Evolutionary conservation across 345 rosid genomes (phyloP).

Genomic region (Gossypium raimondii): DNA sequence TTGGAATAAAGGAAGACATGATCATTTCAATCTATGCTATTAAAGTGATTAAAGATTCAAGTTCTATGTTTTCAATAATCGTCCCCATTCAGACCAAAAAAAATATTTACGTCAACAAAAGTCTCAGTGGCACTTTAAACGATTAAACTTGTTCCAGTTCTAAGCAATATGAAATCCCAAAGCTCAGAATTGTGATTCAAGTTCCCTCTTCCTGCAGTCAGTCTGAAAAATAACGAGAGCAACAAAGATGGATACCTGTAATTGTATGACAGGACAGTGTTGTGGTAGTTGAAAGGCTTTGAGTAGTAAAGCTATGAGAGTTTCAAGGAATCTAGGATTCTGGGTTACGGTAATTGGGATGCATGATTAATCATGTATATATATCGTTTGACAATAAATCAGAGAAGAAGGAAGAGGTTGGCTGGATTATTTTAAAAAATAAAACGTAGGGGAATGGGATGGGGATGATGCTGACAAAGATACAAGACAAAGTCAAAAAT

Average conservation of each 20-base stretch:
- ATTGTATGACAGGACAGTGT: not conserved
- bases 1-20: not conserved
- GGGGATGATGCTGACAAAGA: not conserved
- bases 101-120: not conserved
- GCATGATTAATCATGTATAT: not conserved
- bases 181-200: not conserved
- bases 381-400: not conserved
- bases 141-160: not conserved
- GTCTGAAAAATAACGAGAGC: not conserved
- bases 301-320: not conserved
- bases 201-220: not conserved
- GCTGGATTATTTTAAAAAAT: not conserved
- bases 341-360: not conserved
- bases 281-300: not conserved
- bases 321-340: not conserved
- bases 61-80: not conserved
- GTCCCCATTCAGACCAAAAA: not conserved
- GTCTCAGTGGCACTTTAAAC: not conserved
- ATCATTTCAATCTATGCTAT: not conserved
- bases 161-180: slow-evolving; percentile 4
- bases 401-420: not conserved
- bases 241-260: not conserved
- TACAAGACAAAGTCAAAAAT: too few species aligned
- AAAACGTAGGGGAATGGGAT: too few species aligned
- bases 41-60: not conserved